Evolutionary conservation across 1,139 yeast species (phyloP), one percentile per base, ranked within the genome.

Genomic region (Yarrowia galli): DNA sequence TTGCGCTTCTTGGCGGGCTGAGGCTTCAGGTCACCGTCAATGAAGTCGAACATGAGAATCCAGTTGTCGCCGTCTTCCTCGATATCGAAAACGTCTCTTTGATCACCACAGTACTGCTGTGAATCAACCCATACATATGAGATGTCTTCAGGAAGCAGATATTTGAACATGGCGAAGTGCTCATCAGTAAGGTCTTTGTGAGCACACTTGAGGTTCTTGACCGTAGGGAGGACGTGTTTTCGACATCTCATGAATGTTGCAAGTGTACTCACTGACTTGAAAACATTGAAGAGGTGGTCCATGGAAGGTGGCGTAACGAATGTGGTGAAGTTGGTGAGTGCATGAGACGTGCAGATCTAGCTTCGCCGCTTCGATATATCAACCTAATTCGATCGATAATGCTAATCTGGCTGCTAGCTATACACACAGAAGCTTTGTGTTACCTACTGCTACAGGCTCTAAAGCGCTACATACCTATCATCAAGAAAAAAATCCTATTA

Each of bases 11-110:
- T 42, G 10, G 38, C 22, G 12, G 49, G 35, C 23, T 28, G 16
- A 16, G 82, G 80, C 66, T 79, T 76, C 73, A 84, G 76, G 67
- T 83, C 80, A 3, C 92, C 91, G 77, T 92, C 97, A 22, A 86
- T 82, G 75, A 92, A 91, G 73, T 90, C 96, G 75, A 92, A 89
- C 1, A 92, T 81, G 35, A 92, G 79, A 3, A 91, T 73, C 35
- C 74, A 71, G 3, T 74, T 73, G 6, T 67, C 69, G 8, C 58
- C 73, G n/a, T 76, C 75, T 67, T 77, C 78, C 43, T 75, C 74
- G 40, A 79, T 42, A 15, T 64, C 60, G 69, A 81, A 85, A 43
- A 85, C 80, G 73, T 85, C 88, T 36, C 76, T 73, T 51, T 84
- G 64, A 3, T 54, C 54, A 20, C 48, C 67, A 13, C 45, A 35